Evolutionary conservation across 2,329 filamentous ascomycete genomes (phyloP).

Genomic region (Raffaelea arxii): DNA sequence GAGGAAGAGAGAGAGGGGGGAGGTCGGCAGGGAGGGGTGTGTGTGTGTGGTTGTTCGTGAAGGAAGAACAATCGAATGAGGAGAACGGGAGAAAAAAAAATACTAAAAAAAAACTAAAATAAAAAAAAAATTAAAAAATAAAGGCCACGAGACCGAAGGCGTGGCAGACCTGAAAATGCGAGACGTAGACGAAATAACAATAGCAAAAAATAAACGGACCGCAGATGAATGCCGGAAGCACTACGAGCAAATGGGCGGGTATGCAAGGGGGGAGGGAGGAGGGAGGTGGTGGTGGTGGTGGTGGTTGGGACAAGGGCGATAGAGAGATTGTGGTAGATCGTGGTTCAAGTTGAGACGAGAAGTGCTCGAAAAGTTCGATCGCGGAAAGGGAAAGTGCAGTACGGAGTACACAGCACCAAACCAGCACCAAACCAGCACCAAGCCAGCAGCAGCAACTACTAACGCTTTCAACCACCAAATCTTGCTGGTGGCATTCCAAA

Average conservation of each 20-base stretch:
- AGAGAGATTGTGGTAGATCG: background rate
- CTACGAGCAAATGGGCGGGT: no score
- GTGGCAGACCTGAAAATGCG: background rate
- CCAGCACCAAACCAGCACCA: no score
- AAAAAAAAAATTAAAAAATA: no score
- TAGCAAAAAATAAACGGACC: background rate
- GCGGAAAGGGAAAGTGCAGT: background rate
- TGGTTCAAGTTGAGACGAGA: background rate
- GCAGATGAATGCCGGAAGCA: background rate
- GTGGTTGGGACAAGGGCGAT: background rate
- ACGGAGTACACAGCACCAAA: no score
- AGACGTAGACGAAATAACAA: background rate
- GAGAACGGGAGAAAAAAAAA: background rate
- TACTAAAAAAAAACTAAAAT: no score
- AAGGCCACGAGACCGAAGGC: constrained; percentile 2
- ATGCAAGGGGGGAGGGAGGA: background rate
- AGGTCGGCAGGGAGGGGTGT: background rate
- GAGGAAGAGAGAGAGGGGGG: background rate
- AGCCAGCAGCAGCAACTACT: no score
- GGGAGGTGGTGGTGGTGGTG: background rate
- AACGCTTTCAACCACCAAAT: no score
- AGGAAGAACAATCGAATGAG: background rate
- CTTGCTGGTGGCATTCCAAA: no score
- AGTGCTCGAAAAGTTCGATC: background rate
- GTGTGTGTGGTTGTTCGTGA: no score